Percentiles rank a stretch among this genome's conserved stretches.
Conservation (phyloP, 2,329 filamentous ascomycete species). For the Epichloe sp. region DNA sequence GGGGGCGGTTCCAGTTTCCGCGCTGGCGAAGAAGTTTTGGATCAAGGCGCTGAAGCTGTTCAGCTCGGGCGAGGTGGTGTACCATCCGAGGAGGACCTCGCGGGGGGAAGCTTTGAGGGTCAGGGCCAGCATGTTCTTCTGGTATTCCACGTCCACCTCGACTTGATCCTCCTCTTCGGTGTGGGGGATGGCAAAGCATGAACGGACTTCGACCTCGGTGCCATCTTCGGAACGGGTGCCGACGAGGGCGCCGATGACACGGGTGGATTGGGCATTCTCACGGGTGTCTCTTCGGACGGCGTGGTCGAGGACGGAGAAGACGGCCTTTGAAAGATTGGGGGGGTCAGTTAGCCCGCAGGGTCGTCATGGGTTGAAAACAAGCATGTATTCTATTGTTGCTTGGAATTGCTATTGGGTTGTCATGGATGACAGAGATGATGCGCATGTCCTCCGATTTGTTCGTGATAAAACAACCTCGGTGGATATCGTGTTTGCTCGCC, state of each 20-base stretch:
- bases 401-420: neutral
- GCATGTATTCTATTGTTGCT: neutral
- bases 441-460: neutral
- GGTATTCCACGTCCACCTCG: constrained; percentile 98
- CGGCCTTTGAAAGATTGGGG: constrained; percentile 32
- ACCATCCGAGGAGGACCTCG: constrained; percentile 94
- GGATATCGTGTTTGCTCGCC: neutral
- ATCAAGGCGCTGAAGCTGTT: constrained; percentile 96
- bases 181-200: constrained; percentile 95
- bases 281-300: constrained; percentile 70
- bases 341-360: neutral
- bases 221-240: constrained; percentile 92
- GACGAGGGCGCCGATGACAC: constrained; percentile 92
- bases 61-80: constrained; percentile 90
- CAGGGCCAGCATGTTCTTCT: constrained; percentile 96
- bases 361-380: neutral
- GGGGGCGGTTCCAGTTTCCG: constrained; percentile 95
- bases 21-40: constrained; percentile 97
- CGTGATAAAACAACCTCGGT: neutral
- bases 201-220: constrained; percentile 88
- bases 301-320: constrained; percentile 80
- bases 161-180: constrained; percentile 98
- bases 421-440: neutral
- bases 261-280: constrained; percentile 65
- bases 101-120: constrained; percentile 85